These are phyloP conservation scores for Pholiota conissans DNA, from an alignment of 768 basidiomycete species.

Conservation along the genomic window DNA sequence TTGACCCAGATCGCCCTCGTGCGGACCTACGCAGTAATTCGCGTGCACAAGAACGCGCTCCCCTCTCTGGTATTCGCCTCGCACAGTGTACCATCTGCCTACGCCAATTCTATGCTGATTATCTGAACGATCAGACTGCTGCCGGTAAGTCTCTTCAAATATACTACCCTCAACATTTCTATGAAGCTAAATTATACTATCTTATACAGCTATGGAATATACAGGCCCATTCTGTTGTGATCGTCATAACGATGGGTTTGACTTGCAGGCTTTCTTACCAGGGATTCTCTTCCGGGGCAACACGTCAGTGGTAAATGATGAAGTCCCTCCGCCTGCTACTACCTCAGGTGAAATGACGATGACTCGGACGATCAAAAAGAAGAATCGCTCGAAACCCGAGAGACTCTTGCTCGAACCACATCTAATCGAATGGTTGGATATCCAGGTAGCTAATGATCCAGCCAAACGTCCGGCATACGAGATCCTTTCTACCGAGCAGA, in stretches of 20 bases:
- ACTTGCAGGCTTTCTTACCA: constrained; percentile 2
- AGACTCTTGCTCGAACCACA: constrained; percentile 10
- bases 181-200: too few relatives aligned
- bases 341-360: too few relatives aligned
- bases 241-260: constrained; percentile 1
- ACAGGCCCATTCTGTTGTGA: constrained; percentile 10
- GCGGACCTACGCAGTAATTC: background rate
- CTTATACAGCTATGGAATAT: background rate
- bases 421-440: constrained; percentile 19
- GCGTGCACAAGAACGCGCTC: constrained; percentile 4
- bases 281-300: constrained; percentile 2
- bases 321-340: too few relatives aligned
- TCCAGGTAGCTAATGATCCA: constrained; percentile 6
- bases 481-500: constrained; percentile 15
- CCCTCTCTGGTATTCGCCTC: constrained; percentile 1
- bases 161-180: too few relatives aligned
- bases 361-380: too few relatives aligned
- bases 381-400: constrained; percentile 5
- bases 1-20: constrained; percentile 15
- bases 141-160: constrained; percentile 5
- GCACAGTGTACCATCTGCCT: constrained; percentile 2
- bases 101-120: constrained; percentile 8
- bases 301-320: too few relatives aligned
- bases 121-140: constrained; percentile 12
- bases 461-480: constrained; percentile 15